These are phyloP conservation scores for Trypethelium eluteriae DNA, from an alignment of 495 filamentous ascomycete species.

Conservation along the genomic window DNA sequence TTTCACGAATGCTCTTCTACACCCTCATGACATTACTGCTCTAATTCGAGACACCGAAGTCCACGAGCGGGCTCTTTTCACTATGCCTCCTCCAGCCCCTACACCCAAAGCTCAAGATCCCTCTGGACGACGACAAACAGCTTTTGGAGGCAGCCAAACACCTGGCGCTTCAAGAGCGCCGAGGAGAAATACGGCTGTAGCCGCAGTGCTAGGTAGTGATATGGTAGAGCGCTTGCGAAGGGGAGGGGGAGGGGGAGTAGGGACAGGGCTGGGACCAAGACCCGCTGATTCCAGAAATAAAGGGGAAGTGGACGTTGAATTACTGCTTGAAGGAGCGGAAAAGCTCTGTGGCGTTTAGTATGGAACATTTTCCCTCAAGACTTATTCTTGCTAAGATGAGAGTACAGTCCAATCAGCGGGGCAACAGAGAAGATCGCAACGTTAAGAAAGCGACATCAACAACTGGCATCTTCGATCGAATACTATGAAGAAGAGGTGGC, in stretches of 20 bases:
- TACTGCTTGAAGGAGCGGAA: conserved; percentile 79
- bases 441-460: conserved; percentile 62
- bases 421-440: conserved; percentile 69
- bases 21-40: conserved; percentile 83
- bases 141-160: conserved; percentile 44
- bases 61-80: conserved; percentile 93
- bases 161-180: conserved; percentile 48
- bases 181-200: conserved; percentile 74
- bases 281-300: conserved; percentile 41
- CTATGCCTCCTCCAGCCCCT: conserved; percentile 63
- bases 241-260: conserved; percentile 42
- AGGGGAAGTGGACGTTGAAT: conserved; percentile 76
- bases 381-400: neutral
- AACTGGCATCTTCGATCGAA: conserved; percentile 64
- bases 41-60: conserved; percentile 91
- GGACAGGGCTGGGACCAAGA: conserved; percentile 31
- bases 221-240: conserved; percentile 73
- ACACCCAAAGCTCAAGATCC: conserved; percentile 24
- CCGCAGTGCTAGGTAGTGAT: conserved; percentile 78
- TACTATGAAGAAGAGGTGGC: conserved; percentile 74
- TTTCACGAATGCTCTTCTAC: conserved; percentile 89
- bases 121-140: conserved; percentile 20
- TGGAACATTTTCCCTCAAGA: conserved; percentile 17
- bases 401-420: conserved; percentile 61
- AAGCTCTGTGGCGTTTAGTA: conserved; percentile 85